These are phyloP conservation scores for Phlebopus sp. DNA, from an alignment of 1,284 basidiomycete species.

Conservation along the genomic window DNA sequence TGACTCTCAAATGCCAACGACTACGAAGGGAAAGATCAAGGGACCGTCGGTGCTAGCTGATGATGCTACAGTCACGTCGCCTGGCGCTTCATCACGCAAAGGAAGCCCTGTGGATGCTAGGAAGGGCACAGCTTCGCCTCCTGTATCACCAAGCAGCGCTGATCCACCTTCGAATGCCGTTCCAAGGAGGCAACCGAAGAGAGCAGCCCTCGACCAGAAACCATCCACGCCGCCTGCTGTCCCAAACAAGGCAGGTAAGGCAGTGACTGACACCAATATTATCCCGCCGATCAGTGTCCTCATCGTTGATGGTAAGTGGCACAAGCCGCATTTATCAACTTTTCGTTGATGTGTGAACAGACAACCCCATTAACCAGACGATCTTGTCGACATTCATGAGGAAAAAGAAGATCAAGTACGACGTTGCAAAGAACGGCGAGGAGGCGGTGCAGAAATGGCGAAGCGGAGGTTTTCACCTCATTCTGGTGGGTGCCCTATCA, in stretches of 20 bases:
- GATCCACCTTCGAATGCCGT: slow-evolving; percentile 27
- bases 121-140: slow-evolving; percentile 33
- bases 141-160: slow-evolving; percentile 29
- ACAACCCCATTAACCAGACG: slow-evolving; percentile 98
- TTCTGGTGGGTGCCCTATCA: slow-evolving; percentile 62
- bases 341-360: slow-evolving; percentile 40
- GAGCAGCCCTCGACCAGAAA: slow-evolving; percentile 27
- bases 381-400: slow-evolving; percentile 96
- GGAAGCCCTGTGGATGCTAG: slow-evolving; percentile 28
- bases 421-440: slow-evolving; percentile 91
- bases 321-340: slow-evolving; percentile 12
- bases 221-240: slow-evolving; percentile 22
- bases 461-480: slow-evolving; percentile 92
- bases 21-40: slow-evolving; percentile 24
- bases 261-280: slow-evolving; percentile 50
- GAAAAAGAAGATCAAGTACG: slow-evolving; percentile 94
- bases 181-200: slow-evolving; percentile 27
- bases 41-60: slow-evolving; percentile 32
- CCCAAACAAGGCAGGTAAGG: slow-evolving; percentile 24
- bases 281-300: slow-evolving; percentile 94
- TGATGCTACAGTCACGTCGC: slow-evolving; percentile 12
- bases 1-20: slow-evolving; percentile 13
- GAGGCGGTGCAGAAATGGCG: slow-evolving; percentile 98
- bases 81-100: slow-evolving; percentile 26
- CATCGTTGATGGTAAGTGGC: slow-evolving; percentile 84